These are phyloP conservation scores for Alternaria longipes DNA, from an alignment of 2,329 filamentous ascomycete genomes.

Conservation along the genomic window DNA sequence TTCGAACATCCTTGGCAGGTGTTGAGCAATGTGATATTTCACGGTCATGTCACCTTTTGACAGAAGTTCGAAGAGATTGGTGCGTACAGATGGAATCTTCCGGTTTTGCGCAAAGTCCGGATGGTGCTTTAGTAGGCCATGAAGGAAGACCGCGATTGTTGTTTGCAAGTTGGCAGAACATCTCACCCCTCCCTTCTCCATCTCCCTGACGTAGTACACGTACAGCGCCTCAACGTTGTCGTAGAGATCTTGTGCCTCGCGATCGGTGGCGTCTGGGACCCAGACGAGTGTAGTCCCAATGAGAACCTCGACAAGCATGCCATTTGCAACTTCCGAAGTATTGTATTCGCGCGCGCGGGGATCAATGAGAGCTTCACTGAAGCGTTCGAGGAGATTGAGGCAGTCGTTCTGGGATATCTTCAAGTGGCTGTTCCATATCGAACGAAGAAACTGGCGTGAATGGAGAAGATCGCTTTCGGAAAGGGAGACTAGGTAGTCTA, in stretches of 20 bases:
- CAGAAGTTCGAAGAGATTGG: constrained; percentile 78
- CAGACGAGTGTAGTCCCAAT: constrained; percentile 41
- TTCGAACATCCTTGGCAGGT: constrained; percentile 78
- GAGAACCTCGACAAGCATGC: constrained; percentile 47
- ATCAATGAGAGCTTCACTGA: constrained; percentile 44
- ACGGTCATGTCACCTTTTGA: constrained; percentile 71
- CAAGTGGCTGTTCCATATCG: constrained; percentile 36
- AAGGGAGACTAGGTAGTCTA: constrained; percentile 39
- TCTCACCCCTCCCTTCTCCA: constrained; percentile 70
- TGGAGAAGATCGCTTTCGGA: constrained; percentile 42
- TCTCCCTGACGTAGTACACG: constrained; percentile 74
- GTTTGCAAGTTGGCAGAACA: constrained; percentile 75
- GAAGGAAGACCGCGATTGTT: constrained; percentile 72
- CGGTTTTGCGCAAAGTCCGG: constrained; percentile 71
- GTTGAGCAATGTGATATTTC: constrained; percentile 77
- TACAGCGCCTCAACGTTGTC: constrained; percentile 79
- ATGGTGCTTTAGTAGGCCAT: constrained; percentile 72
- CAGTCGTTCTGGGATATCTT: constrained; percentile 35
- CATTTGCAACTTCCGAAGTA: constrained; percentile 50
- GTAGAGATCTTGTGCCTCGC: constrained; percentile 57
- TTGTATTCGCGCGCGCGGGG: constrained; percentile 49
- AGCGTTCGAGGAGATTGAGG: constrained; percentile 39
- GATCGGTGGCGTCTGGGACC: constrained; percentile 33
- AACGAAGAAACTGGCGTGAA: constrained; percentile 41
- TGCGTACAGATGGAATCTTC: constrained; percentile 70